Evolutionary conservation across 768 basidiomycete species (phyloP), one percentile per base, ranked within the genome.

Genomic region (Leccinum imitatum): DNA sequence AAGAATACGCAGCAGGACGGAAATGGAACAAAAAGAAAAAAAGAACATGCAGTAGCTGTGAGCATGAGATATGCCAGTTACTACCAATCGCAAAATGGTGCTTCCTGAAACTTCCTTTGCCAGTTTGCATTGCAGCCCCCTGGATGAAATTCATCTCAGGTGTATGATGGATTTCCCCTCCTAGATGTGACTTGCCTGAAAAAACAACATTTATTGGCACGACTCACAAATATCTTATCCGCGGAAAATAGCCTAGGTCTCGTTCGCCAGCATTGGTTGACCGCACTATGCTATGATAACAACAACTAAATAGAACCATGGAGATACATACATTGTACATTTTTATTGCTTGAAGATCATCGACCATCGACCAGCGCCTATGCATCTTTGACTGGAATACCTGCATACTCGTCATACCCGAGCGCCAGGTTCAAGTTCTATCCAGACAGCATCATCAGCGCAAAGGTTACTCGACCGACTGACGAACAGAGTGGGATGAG

Each of bases 381-480:
- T 25, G 46, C 57, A 3, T 9, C 37, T 8, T 72, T 60, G 6
- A 71, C 55, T 5, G 89, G 86, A 60, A 95, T 92, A 3, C 93
- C 93, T 4, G 84, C 84, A 64, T 84, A 87, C 68, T 95, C 93
- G 57, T 93, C 90, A 63, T 88, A 91, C 8, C 94, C 94, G 35
- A 97, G 81, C 3, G 91, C 87, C 54, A 96, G 80, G 77, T 96
- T 97, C 70, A 97, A 76, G 72, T 97, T 97, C 89, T 95, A 65
- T 9, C 17, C 15, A n/a, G 47, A 10, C 17, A 23, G 3, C 31
- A 44, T 23, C 23, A 0, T 63, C 41, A 65, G 56, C 56, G 41
- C 3, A 25, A 21, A 19, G 0, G 31, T 23, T 17, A 27, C 37
- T 56, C 25, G 59, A 47, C 30, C 50, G 59, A 48, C 9, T n/a